Evolutionary conservation across 2,329 filamentous ascomycete genomes (phyloP), one percentile per base, ranked within the genome.

Genomic region (Karstenula rhodostoma): DNA sequence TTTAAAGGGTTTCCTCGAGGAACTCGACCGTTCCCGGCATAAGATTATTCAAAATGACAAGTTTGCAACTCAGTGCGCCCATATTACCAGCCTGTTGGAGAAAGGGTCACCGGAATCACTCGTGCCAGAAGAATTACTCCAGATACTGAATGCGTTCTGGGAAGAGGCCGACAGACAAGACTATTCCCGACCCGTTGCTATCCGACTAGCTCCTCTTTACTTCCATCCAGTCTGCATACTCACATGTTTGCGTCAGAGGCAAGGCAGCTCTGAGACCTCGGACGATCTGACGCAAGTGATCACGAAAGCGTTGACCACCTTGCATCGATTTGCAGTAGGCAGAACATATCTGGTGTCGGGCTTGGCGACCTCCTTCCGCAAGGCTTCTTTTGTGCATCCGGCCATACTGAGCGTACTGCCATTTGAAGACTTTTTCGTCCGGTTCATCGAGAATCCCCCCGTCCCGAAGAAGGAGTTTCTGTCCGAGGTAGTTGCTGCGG

Each of bases 111-210:
- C 57, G 1, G 29, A 51, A 1, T 49, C 57, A 0, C 47, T 69
- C 13, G 33, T 62, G 8, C 37, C 62, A 1, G 22, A 60, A 2
- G 68, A 73, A 4, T 55, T 78, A 3, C 63, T 67, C 43, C 40
- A 57, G 23, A 53, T 70, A 0, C 49, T 79, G 22, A 67, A 77
- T 42, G 74, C 75, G 2, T 69, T 83, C n/a, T 83, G 81, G 80
- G 78, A 78, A 33, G 81, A 83, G 60, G 68, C 81, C 2, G 82
- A 83, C 59, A 79, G 79, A 51, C 77, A 83, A 53, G 82, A 83
- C 44, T 83, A 81, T 62, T 77, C 78, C 13, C 78, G 80, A 60
- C 68, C 69, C 2, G 72, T 80, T 1, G 71, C 79, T 5, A 63
- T 80, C 47, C 67, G 72, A 17, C 42, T 82, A 9, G 77, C 80